Evolutionary conservation across 768 basidiomycete genomes (phyloP).

Genomic region (Melanogaster broomeanus): DNA sequence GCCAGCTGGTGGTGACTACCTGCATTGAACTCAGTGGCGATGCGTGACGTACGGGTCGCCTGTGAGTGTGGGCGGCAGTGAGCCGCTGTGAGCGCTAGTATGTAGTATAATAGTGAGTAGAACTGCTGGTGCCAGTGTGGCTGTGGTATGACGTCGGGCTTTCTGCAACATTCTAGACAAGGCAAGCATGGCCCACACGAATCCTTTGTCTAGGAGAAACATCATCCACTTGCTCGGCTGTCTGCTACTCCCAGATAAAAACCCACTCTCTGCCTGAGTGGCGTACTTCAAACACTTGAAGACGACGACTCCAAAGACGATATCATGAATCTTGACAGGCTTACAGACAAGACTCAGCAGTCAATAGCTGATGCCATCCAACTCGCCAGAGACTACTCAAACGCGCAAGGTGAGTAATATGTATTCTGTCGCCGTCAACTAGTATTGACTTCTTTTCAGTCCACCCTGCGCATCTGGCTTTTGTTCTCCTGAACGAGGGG

Average conservation of each 20-base stretch:
- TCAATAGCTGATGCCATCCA: slow-evolving; percentile 72
- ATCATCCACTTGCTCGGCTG: too few species aligned
- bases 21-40: too few species aligned
- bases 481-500: slow-evolving; percentile 75
- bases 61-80: too few species aligned
- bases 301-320: too few species aligned
- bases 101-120: too few species aligned
- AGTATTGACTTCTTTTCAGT: slow-evolving; percentile 44
- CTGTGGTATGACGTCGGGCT: neutral
- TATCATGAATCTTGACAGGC: slow-evolving; percentile 58
- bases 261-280: neutral
- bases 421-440: neutral
- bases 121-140: neutral
- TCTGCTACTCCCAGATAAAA: neutral
- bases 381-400: slow-evolving; percentile 80
- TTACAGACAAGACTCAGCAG: slow-evolving; percentile 83
- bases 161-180: slow-evolving; percentile 6
- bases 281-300: neutral
- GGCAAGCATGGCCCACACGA: neutral
- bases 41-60: too few species aligned
- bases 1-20: slow-evolving; percentile 67
- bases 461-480: slow-evolving; percentile 81
- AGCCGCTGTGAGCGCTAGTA: too few species aligned
- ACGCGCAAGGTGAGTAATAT: slow-evolving; percentile 65
- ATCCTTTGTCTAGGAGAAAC: too few species aligned